Evolutionary conservation across 2,329 filamentous ascomycete species (phyloP), one percentile per base, ranked within the genome.

Genomic region (Epichloe brachyelytri): DNA sequence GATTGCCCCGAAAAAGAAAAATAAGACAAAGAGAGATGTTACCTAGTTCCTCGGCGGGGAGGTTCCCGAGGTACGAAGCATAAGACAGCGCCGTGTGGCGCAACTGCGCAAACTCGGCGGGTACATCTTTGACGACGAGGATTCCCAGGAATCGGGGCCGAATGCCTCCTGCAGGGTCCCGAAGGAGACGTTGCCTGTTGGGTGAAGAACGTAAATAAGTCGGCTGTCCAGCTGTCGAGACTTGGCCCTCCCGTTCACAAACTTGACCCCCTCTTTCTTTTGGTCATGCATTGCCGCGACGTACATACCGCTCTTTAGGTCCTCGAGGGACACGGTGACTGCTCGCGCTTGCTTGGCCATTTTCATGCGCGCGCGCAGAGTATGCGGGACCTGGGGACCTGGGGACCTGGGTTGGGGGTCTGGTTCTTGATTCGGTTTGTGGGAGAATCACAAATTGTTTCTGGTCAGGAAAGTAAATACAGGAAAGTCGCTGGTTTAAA

Each of bases 61-160:
- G 75, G 56, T 89, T 89, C 36, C 87, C 93, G 39, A 97, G 80
- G 63, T 94, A 93, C 0, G 88, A 95, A 4, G 89, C 82, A 64
- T 93, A 93, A 0, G 88, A 93, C 6, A 98, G 76, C 2, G 94
- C 77, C 53, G 78, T 78, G 53, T 78, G 78, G 54, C 93, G 80
- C 43, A 96, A 71, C n/a, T 76, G 68, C 14, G 77, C 68, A 60
- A 95, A 98, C 49, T 80, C 73, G 5, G 75, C 55, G 0, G 89
- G 87, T 0, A 97, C 79, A 63, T 89, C 87, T 63, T 86, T 88
- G 46, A 98, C 90, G n/a, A 97, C 73, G 51, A 98, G 83, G 49
- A 98, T 95, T 0, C 93, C 93, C 12, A 97, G 74, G 89, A 95
- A 26, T 86, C 81, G 1, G 90, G 88, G 0, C 93, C 93, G 64